Percentiles rank a stretch among this genome's conserved stretches.
These are phyloP conservation scores for Tolypocladium endophyticum DNA, from an alignment of 2,329 filamentous ascomycete species.

Conservation along the genomic window DNA sequence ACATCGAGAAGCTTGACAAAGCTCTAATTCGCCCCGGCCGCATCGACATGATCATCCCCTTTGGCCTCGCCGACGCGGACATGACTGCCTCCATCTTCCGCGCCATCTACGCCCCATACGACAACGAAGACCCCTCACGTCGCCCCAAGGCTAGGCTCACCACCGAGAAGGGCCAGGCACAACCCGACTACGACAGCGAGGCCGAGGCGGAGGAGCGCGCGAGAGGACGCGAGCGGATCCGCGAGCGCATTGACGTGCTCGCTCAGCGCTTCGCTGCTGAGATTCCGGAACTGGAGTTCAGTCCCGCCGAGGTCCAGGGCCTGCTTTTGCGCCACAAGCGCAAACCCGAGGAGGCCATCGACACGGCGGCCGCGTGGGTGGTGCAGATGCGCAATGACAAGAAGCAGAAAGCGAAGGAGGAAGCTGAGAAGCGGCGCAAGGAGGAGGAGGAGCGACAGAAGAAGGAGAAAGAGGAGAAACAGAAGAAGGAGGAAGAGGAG, in stretches of 20 bases:
- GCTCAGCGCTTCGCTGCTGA: conserved; percentile 36
- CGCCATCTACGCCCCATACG: conserved; percentile 46
- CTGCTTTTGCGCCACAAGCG: conserved; percentile 47
- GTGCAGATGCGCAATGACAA: conserved; percentile 37
- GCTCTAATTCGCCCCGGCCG: conserved; percentile 53
- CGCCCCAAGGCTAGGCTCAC: not conserved
- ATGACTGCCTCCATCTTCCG: conserved; percentile 47
- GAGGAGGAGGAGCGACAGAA: conserved; percentile 8
- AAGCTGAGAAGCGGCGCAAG: conserved; percentile 14
- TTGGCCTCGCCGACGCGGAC: conserved; percentile 39
- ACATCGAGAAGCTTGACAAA: conserved; percentile 49
- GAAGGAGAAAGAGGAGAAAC: conserved; percentile 3
- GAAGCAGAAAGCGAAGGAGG: conserved; percentile 25
- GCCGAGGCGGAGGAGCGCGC: conserved; percentile 14
- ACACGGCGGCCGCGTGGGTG: conserved; percentile 37
- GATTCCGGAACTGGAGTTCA: conserved; percentile 46
- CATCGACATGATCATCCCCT: conserved; percentile 49
- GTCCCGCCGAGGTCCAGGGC: conserved; percentile 51
- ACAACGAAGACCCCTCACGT: conserved; percentile 14
- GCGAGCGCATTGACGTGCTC: conserved; percentile 31
- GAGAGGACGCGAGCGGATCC: conserved; percentile 21
- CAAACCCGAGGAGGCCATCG: conserved; percentile 36
- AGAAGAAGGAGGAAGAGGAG: conserved; percentile 8
- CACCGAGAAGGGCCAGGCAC: conserved; percentile 6
- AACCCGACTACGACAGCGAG: conserved; percentile 16